Conservation (phyloP, 805 yeast genomes). For the Candida railenensis region DNA sequence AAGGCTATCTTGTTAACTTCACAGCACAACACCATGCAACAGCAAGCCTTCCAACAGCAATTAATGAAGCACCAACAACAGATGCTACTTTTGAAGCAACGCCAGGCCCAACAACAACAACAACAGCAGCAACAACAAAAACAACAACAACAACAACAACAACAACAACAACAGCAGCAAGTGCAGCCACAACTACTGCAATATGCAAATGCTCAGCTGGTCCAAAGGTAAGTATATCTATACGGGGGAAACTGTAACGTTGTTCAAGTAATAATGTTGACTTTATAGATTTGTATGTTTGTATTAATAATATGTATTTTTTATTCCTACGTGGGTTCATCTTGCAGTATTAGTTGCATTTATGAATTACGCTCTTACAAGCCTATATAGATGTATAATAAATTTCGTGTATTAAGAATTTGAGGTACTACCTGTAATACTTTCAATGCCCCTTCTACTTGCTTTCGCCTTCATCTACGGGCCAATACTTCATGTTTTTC, state of each 20-base stretch:
- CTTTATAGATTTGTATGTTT: too few relatives aligned
- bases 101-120: slow-evolving; percentile 18
- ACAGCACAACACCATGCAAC: slow-evolving; percentile 42
- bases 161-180: slow-evolving; percentile 9
- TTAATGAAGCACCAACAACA: slow-evolving; percentile 36
- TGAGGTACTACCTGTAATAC: slow-evolving; percentile 1
- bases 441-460: too few relatives aligned
- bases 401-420: too few relatives aligned
- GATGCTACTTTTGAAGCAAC: slow-evolving; percentile 27
- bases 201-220: not conserved
- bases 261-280: not conserved
- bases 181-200: not conserved
- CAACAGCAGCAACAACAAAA: slow-evolving; percentile 7
- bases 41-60: slow-evolving; percentile 45
- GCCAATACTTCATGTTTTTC: slow-evolving; percentile 66
- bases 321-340: too few relatives aligned
- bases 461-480: slow-evolving; percentile 10
- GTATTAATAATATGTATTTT: too few relatives aligned
- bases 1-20: slow-evolving; percentile 43
- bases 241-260: too few relatives aligned
- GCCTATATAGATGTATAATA: too few relatives aligned
- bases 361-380: too few relatives aligned
- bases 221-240: not conserved
- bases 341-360: too few relatives aligned
- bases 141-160: slow-evolving; percentile 11